phyloP scores from a whole-genome alignment of 768 basidiomycete genomes.

The Pulveroboletus sp. region DNA sequence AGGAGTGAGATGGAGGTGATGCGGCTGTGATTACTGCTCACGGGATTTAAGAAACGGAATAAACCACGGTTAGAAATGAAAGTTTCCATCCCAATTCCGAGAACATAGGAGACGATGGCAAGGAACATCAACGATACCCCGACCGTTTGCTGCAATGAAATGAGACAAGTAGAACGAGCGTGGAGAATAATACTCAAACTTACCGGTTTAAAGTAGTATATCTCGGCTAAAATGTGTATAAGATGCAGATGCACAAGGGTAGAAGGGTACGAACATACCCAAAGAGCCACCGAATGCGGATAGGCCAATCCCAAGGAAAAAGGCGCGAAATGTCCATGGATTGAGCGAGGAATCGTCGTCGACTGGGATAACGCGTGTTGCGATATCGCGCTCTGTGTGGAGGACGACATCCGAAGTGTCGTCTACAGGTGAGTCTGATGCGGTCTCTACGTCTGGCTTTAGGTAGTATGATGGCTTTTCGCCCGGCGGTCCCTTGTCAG shows the following conservation, averaged over 20 bases:
- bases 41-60: conserved; percentile 56
- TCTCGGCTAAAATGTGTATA: conserved; percentile 39
- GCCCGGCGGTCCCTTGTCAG: too few species aligned
- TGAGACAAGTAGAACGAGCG: conserved; percentile 1
- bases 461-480: conserved; percentile 15
- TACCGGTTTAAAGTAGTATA: conserved; percentile 62
- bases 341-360: conserved; percentile 20
- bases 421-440: conserved; percentile 1
- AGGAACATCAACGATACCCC: conserved; percentile 53
- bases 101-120: conserved; percentile 46
- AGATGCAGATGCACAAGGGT: neutral
- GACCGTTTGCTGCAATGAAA: conserved; percentile 44
- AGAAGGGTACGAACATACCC: conserved; percentile 29
- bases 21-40: neutral
- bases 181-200: neutral
- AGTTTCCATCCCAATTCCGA: conserved; percentile 45
- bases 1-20: neutral
- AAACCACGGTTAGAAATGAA: conserved; percentile 44
- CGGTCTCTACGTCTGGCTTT: conserved; percentile 33
- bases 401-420: conserved; percentile 24
- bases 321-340: conserved; percentile 41
- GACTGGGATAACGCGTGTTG: conserved; percentile 36
- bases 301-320: conserved; percentile 54
- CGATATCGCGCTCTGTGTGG: conserved; percentile 44
- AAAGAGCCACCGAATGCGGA: conserved; percentile 50